Conservation (phyloP, 2,329 filamentous ascomycete genomes). For the Neonectria coccinea region DNA sequence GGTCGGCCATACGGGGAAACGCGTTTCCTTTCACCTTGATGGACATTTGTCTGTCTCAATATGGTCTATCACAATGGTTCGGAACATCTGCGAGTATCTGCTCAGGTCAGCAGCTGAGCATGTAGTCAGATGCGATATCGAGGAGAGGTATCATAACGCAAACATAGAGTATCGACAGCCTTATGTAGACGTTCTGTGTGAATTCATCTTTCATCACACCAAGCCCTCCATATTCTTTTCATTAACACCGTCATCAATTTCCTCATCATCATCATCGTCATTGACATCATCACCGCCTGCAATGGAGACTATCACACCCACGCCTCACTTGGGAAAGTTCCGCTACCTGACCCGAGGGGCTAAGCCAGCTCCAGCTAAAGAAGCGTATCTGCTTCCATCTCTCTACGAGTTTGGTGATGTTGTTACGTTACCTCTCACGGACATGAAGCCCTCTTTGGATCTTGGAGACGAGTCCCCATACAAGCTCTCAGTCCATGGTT, state of each 20-base stretch:
- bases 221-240: background rate
- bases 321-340: conserved; percentile 13
- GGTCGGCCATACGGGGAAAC: background rate
- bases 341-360: conserved; percentile 15
- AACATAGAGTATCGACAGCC: conserved; percentile 5
- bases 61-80: background rate
- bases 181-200: background rate
- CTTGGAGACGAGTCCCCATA: conserved; percentile 12
- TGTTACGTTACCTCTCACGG: conserved; percentile 12
- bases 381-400: conserved; percentile 11
- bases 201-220: conserved; percentile 3
- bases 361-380: background rate
- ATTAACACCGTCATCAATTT: background rate
- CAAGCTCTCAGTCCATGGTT: conserved; percentile 12
- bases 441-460: conserved; percentile 12
- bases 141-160: background rate
- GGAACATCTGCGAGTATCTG: background rate
- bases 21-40: background rate
- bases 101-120: background rate
- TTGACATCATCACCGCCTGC: background rate
- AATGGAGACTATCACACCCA: conserved; percentile 7
- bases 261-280: background rate
- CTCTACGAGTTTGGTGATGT: conserved; percentile 18
- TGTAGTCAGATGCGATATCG: conserved; percentile 5
- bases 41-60: background rate